phyloP scores from a whole-genome alignment of 2,329 filamentous ascomycete species.

The Exutisphaerella laricina region DNA sequence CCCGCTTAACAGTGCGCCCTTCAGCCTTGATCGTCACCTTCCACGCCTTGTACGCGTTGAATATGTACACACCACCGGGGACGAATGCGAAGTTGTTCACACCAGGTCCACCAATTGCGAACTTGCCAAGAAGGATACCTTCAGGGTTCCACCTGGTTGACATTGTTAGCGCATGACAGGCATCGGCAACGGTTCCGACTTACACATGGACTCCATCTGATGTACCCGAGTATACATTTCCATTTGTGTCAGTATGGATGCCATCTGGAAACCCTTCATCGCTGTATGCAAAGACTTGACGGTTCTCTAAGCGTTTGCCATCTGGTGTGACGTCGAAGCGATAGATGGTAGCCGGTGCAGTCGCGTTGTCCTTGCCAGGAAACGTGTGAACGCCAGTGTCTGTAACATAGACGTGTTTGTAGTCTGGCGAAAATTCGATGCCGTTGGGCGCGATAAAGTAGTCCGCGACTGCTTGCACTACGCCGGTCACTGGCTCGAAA shows the following conservation, averaged over 20 bases:
- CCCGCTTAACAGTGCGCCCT: slow-evolving; percentile 30
- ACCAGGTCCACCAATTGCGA: slow-evolving; percentile 38
- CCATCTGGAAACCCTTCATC: slow-evolving; percentile 55
- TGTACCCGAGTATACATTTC: slow-evolving; percentile 51
- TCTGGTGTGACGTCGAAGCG: slow-evolving; percentile 37
- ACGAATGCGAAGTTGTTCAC: slow-evolving; percentile 37
- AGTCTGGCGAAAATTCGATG: slow-evolving; percentile 52
- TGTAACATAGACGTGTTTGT: slow-evolving; percentile 49
- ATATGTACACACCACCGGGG: slow-evolving; percentile 30
- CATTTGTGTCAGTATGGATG: slow-evolving; percentile 47
- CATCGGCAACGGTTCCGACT: slow-evolving; percentile 9
- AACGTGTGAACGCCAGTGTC: slow-evolving; percentile 46
- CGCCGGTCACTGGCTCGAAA: slow-evolving; percentile 47
- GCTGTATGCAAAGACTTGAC: slow-evolving; percentile 51
- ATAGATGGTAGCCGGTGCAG: slow-evolving; percentile 40
- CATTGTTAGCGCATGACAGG: not conserved
- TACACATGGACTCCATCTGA: slow-evolving; percentile 49
- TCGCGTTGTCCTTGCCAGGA: slow-evolving; percentile 30
- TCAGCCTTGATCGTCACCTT: slow-evolving; percentile 31
- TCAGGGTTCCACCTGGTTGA: slow-evolving; percentile 41
- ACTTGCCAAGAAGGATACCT: slow-evolving; percentile 51
- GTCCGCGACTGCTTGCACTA: slow-evolving; percentile 53
- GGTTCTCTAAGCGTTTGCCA: slow-evolving; percentile 33
- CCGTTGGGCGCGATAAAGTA: slow-evolving; percentile 54
- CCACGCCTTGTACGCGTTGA: slow-evolving; percentile 32